Percentiles rank a stretch among this genome's conserved stretches.
Evolutionary conservation across 2,329 filamentous ascomycete genomes (phyloP).

Genomic region (Elsinoe arachidis): DNA sequence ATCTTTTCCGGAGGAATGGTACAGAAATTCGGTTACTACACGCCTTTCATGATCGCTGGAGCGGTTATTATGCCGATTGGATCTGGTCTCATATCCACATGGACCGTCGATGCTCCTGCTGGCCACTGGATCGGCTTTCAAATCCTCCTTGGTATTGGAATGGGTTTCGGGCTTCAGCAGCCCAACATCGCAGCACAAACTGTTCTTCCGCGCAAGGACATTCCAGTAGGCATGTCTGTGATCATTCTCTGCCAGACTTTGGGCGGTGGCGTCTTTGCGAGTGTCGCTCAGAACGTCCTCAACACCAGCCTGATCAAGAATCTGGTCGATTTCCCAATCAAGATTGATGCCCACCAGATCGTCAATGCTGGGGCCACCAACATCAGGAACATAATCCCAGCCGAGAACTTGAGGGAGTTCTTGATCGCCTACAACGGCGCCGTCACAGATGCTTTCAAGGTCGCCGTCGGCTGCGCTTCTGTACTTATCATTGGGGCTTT

Average conservation of each 20-base stretch:
- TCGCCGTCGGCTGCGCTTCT: slow-evolving; percentile 47
- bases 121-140: slow-evolving; percentile 34
- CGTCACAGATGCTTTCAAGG: slow-evolving; percentile 50
- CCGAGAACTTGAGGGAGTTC: slow-evolving; percentile 45
- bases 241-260: slow-evolving; percentile 42
- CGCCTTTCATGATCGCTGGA: slow-evolving; percentile 37
- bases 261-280: slow-evolving; percentile 42
- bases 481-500: slow-evolving; percentile 48
- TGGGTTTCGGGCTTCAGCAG: slow-evolving; percentile 43
- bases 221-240: slow-evolving; percentile 40
- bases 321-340: slow-evolving; percentile 27
- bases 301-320: slow-evolving; percentile 40
- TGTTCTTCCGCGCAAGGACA: slow-evolving; percentile 33
- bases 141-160: slow-evolving; percentile 31
- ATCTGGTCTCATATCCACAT: slow-evolving; percentile 38
- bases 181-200: slow-evolving; percentile 39
- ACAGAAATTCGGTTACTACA: slow-evolving; percentile 40
- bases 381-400: slow-evolving; percentile 45
- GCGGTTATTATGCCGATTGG: slow-evolving; percentile 38
- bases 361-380: slow-evolving; percentile 48
- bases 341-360: slow-evolving; percentile 31
- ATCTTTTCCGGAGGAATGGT: slow-evolving; percentile 33
- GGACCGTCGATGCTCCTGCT: slow-evolving; percentile 31
- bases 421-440: slow-evolving; percentile 55
- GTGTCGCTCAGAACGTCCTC: slow-evolving; percentile 43